A percentile compares a stretch with the other conserved stretches of the same genome.
phyloP scores from a whole-genome alignment of 1,139 yeast genomes.

The Blastobotrys elegans region DNA sequence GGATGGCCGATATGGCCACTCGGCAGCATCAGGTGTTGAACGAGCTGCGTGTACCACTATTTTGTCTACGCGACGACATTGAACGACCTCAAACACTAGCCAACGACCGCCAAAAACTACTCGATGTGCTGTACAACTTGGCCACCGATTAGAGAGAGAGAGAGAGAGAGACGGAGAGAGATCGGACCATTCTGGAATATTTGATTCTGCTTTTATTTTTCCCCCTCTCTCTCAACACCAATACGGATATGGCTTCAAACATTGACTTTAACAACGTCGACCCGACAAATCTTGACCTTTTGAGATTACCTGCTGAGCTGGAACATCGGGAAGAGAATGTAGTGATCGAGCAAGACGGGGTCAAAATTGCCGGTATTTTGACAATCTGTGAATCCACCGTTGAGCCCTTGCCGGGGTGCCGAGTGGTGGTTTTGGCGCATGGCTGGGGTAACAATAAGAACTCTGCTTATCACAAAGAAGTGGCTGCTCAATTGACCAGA shows the following conservation, averaged over 20 bases:
- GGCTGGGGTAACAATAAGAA: constrained; percentile 83
- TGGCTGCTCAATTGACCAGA: constrained; percentile 58
- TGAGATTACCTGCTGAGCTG: background rate
- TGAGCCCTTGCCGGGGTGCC: constrained; percentile 30
- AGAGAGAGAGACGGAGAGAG: no score
- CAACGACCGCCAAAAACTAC: constrained; percentile 20
- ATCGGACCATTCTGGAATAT: no score
- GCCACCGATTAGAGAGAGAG: no score
- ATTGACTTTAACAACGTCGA: background rate
- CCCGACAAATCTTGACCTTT: background rate
- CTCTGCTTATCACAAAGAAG: constrained; percentile 61
- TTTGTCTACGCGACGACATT: constrained; percentile 19
- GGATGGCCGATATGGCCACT: constrained; percentile 17
- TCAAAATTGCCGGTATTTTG: constrained; percentile 15
- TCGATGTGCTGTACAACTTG: constrained; percentile 23
- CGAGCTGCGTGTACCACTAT: constrained; percentile 26
- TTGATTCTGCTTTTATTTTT: background rate
- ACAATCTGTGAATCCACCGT: constrained; percentile 19
- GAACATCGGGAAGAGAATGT: constrained; percentile 1
- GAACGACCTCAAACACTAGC: constrained; percentile 5
- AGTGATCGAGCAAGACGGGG: background rate
- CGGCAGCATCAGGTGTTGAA: constrained; percentile 19
- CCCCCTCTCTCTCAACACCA: background rate
- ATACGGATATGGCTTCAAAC: background rate
- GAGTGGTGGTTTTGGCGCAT: constrained; percentile 41